These are phyloP conservation scores for Cyberlindnera misumaiensis DNA, from an alignment of 805 yeast species.

Conservation along the genomic window DNA sequence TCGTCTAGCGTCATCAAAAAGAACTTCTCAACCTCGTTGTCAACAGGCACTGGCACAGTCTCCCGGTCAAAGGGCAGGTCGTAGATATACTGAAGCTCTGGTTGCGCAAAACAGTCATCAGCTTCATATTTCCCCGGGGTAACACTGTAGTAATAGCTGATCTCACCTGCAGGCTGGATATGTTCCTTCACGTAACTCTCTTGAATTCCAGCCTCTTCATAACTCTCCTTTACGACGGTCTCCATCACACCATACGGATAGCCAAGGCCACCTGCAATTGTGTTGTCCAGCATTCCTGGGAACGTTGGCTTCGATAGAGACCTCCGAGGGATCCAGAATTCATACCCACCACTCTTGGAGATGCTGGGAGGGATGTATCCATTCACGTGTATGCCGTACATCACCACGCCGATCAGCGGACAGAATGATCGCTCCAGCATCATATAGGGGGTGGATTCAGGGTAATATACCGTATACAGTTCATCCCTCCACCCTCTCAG, in stretches of 20 bases:
- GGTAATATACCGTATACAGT: conserved; percentile 63
- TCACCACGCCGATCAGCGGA: conserved; percentile 75
- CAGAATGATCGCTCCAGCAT: conserved; percentile 76
- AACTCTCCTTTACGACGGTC: conserved; percentile 78
- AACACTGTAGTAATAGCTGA: conserved; percentile 56
- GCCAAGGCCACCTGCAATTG: conserved; percentile 93
- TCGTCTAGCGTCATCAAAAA: conserved; percentile 53
- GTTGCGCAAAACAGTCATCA: conserved; percentile 65
- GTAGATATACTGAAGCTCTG: conserved; percentile 79
- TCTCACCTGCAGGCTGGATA: conserved; percentile 50
- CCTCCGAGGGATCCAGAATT: conserved; percentile 82
- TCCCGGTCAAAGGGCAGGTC: conserved; percentile 52
- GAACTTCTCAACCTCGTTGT: conserved; percentile 75
- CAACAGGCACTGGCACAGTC: conserved; percentile 51
- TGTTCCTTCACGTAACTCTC: conserved; percentile 40
- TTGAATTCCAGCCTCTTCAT: conserved; percentile 83
- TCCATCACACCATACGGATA: conserved; percentile 69
- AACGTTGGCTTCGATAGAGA: conserved; percentile 74
- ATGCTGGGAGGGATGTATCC: conserved; percentile 56
- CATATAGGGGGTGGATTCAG: conserved; percentile 50
- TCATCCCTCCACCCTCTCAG: conserved; percentile 83
- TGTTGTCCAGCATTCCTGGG: conserved; percentile 88
- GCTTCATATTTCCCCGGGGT: conserved; percentile 26
- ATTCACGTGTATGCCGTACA: conserved; percentile 84
- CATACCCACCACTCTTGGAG: conserved; percentile 33